Percentiles rank a stretch among this genome's conserved stretches.
Evolutionary conservation across 768 basidiomycete genomes (phyloP).

Genomic region (Sutorius australiensis): DNA sequence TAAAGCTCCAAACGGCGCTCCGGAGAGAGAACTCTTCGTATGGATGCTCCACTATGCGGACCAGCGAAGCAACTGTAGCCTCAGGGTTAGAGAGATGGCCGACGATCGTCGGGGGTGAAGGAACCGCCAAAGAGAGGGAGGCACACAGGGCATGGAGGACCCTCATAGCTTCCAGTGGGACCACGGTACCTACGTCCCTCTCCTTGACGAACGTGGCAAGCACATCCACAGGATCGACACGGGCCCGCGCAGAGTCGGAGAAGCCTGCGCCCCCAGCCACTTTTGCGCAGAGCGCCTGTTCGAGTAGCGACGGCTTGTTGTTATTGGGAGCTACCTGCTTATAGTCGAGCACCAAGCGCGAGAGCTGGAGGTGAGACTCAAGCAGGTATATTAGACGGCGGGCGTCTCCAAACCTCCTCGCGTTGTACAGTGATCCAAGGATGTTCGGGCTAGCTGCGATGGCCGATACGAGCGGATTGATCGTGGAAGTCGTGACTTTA

Average conservation of each 20-base stretch:
- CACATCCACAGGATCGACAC: constrained; percentile 71
- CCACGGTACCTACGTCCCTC: constrained; percentile 52
- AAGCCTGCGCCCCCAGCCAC: constrained; percentile 47
- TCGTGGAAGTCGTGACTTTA: constrained; percentile 73
- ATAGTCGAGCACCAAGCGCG: constrained; percentile 57
- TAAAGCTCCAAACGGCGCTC: constrained; percentile 79
- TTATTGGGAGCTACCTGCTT: constrained; percentile 49
- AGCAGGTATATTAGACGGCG: constrained; percentile 65
- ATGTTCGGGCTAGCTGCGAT: constrained; percentile 61
- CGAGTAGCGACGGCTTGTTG: constrained; percentile 61
- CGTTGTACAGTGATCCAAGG: constrained; percentile 53
- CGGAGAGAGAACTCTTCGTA: constrained; percentile 73
- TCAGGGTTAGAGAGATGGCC: constrained; percentile 79
- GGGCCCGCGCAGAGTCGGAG: constrained; percentile 42
- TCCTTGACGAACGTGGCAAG: constrained; percentile 65
- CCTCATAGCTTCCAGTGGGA: constrained; percentile 64
- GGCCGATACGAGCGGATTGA: constrained; percentile 73
- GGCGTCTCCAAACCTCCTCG: constrained; percentile 68
- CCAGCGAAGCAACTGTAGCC: constrained; percentile 58
- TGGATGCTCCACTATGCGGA: constrained; percentile 72
- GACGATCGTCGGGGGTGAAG: constrained; percentile 68
- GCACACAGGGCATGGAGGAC: constrained; percentile 66
- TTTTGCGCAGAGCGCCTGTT: constrained; percentile 69
- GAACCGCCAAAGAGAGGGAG: constrained; percentile 57
- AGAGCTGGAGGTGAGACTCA: constrained; percentile 60